A percentile compares a stretch with the other conserved stretches of the same genome.
phyloP scores from a whole-genome alignment of 1,284 basidiomycete genomes.

The Tilletia walkeri region DNA sequence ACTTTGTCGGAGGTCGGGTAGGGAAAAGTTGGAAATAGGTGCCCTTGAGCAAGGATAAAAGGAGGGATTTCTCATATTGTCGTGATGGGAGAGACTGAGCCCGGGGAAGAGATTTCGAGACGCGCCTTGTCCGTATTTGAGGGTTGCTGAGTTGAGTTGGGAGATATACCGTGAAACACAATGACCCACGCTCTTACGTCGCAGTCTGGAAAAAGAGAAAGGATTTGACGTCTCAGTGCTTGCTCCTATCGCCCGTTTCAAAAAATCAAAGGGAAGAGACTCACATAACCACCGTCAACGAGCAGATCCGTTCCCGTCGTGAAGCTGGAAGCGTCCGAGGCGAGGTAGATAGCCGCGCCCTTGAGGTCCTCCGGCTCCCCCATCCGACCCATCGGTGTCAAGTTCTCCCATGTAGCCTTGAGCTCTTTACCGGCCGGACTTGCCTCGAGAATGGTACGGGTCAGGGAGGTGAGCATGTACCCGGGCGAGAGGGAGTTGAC shows the following conservation, averaged over 20 bases:
- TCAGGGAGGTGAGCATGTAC: conserved; percentile 72
- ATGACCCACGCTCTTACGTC: background rate
- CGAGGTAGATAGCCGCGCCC: conserved; percentile 75
- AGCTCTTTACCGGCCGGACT: conserved; percentile 31
- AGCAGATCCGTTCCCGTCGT: conserved; percentile 80
- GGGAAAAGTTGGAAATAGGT: no score
- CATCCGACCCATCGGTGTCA: conserved; percentile 77
- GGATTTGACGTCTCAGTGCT: background rate
- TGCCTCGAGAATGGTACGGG: conserved; percentile 61
- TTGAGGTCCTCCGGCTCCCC: conserved; percentile 59
- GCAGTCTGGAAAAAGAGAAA: conserved; percentile 8
- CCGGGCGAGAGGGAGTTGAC: conserved; percentile 64
- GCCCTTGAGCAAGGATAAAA: no score
- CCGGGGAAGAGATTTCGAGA: no score
- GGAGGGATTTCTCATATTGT: no score
- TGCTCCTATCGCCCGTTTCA: background rate
- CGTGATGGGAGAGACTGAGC: no score
- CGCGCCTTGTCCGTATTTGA: no score
- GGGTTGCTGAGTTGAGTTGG: no score
- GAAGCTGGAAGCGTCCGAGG: conserved; percentile 79
- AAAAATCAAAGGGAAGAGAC: background rate
- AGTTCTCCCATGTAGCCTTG: conserved; percentile 73
- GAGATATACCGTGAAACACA: no score
- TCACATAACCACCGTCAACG: conserved; percentile 76
- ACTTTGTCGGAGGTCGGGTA: no score